Evolutionary conservation across 2,329 filamentous ascomycete genomes (phyloP).

Genomic region (Hymenoscyphus occultus): DNA sequence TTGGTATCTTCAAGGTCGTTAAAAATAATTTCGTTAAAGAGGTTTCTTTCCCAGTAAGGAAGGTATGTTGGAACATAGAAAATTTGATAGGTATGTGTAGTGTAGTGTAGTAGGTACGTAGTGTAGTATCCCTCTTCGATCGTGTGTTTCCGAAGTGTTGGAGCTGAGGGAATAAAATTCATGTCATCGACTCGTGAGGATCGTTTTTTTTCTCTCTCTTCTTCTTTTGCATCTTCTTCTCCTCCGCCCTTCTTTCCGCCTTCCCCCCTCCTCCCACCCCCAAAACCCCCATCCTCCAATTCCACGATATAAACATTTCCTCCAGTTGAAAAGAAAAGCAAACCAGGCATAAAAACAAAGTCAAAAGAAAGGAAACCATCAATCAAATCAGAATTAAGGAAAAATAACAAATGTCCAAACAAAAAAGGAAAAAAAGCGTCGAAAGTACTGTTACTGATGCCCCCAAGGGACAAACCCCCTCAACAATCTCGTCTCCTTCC

Average conservation of each 20-base stretch:
- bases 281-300: background rate
- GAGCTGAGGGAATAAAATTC: too few relatives aligned
- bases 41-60: background rate
- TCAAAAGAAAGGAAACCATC: too few relatives aligned
- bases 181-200: constrained; percentile 4
- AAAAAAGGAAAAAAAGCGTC: background rate
- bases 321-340: background rate
- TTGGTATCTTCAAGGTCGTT: constrained; percentile 17
- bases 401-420: background rate
- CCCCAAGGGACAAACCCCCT: constrained; percentile 7
- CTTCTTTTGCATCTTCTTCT: background rate
- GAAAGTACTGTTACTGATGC: constrained; percentile 8
- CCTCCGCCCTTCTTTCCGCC: background rate
- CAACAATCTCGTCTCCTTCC: constrained; percentile 7
- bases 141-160: too few relatives aligned
- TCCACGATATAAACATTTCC: background rate
- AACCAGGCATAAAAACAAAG: too few relatives aligned
- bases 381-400: too few relatives aligned
- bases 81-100: too few relatives aligned
- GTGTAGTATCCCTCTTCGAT: too few relatives aligned
- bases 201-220: constrained; percentile 4
- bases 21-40: constrained; percentile 10
- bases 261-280: background rate
- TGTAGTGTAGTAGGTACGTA: too few relatives aligned
- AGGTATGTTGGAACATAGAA: background rate